Percentiles rank a stretch among this genome's conserved stretches.
Conservation (phyloP, 2,329 filamentous ascomycete species). For the Beauveria brongniartii region DNA sequence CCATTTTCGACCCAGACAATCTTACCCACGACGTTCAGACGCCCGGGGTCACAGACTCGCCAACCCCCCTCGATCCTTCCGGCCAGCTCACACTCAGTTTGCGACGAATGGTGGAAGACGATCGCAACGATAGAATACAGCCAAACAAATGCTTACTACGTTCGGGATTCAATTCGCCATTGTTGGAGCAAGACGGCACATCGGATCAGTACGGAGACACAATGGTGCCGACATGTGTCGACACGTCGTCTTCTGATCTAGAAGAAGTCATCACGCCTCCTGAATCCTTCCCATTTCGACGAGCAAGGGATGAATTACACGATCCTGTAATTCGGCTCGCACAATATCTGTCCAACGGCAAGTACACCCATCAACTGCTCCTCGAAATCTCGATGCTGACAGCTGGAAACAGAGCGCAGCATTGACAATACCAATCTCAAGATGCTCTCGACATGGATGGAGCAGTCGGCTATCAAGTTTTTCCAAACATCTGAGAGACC, state of each 20-base stretch:
- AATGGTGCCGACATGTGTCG: neutral
- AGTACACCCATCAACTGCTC: constrained; percentile 3
- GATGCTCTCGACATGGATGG: constrained; percentile 36
- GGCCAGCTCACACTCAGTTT: constrained; percentile 4
- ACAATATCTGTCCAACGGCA: constrained; percentile 28
- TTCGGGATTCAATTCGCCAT: neutral
- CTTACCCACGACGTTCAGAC: neutral
- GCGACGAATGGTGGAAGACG: constrained; percentile 1
- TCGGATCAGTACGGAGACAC: neutral
- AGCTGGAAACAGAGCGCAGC: neutral
- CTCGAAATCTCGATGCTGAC: neutral
- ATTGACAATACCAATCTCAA: neutral
- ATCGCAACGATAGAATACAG: neutral
- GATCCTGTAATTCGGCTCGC: constrained; percentile 28
- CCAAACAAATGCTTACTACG: too few species aligned
- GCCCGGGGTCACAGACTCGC: neutral
- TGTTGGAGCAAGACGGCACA: neutral
- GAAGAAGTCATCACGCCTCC: constrained; percentile 3
- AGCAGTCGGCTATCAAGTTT: constrained; percentile 33
- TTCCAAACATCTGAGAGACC: constrained; percentile 30
- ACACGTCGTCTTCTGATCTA: neutral
- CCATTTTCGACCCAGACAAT: neutral
- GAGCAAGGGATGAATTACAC: constrained; percentile 22
- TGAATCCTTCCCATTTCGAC: constrained; percentile 38
- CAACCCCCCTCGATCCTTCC: neutral